phyloP scores from a whole-genome alignment of 768 basidiomycete species.

The Leccinellum rugosiceps region DNA sequence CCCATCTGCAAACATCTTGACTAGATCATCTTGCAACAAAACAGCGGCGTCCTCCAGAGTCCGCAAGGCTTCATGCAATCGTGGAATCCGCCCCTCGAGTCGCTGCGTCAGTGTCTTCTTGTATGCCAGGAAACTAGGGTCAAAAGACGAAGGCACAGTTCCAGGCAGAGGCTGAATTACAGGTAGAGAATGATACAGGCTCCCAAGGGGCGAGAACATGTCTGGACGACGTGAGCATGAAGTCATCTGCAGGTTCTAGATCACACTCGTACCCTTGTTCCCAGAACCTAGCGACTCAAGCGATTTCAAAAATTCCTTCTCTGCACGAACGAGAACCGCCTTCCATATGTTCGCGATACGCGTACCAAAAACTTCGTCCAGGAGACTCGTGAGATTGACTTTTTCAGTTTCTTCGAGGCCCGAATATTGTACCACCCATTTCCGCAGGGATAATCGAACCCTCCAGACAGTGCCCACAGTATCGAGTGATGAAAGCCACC shows the following conservation, averaged over 20 bases:
- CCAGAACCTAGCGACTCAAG: slow-evolving; percentile 29
- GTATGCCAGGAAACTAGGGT: slow-evolving; percentile 59
- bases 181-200: slow-evolving; percentile 54
- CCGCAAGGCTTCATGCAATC: slow-evolving; percentile 55
- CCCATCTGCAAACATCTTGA: slow-evolving; percentile 39
- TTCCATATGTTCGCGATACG: slow-evolving; percentile 63
- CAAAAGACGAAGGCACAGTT: slow-evolving; percentile 31
- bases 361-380: slow-evolving; percentile 56
- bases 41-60: slow-evolving; percentile 42
- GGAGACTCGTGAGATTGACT: slow-evolving; percentile 36
- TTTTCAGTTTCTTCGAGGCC: slow-evolving; percentile 49
- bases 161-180: slow-evolving; percentile 45
- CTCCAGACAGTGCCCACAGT: slow-evolving; percentile 69
- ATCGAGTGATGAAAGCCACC: slow-evolving; percentile 61
- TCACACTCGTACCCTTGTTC: slow-evolving; percentile 15
- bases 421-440: slow-evolving; percentile 44
- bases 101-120: slow-evolving; percentile 56
- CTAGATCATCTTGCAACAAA: slow-evolving; percentile 58
- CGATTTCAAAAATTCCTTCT: slow-evolving; percentile 44
- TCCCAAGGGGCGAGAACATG: slow-evolving; percentile 43
- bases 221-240: slow-evolving; percentile 37
- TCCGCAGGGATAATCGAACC: slow-evolving; percentile 50
- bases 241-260: background rate
- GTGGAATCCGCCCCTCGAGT: slow-evolving; percentile 59
- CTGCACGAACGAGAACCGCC: slow-evolving; percentile 39